phyloP scores from a whole-genome alignment of 2,329 filamentous ascomycete genomes.

The Podosphaera aphanis region DNA sequence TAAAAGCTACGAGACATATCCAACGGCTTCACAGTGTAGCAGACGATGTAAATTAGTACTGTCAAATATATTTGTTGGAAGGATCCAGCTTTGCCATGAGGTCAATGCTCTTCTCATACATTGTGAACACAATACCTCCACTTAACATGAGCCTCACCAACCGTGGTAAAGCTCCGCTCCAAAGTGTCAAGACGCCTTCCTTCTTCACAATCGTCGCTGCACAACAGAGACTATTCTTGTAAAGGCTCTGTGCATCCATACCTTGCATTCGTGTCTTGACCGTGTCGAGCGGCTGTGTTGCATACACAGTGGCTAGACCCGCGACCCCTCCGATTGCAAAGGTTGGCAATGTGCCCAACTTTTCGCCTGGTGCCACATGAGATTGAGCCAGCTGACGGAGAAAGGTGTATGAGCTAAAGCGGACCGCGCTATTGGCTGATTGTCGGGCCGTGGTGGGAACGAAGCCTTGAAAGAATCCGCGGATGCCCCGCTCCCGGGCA shows the following conservation, averaged over 20 bases:
- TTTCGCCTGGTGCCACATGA: conserved; percentile 85
- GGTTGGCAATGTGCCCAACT: conserved; percentile 66
- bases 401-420: conserved; percentile 77
- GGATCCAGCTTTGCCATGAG: conserved; percentile 61
- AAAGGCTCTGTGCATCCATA: conserved; percentile 55
- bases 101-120: conserved; percentile 96
- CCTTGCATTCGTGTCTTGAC: conserved; percentile 98
- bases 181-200: conserved; percentile 74
- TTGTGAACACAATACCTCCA: conserved; percentile 92
- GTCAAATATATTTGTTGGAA: conserved; percentile 54
- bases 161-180: conserved; percentile 77
- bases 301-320: conserved; percentile 73
- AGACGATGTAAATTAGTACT: too few relatives aligned
- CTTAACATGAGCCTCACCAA: conserved; percentile 69
- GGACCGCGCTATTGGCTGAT: conserved; percentile 76
- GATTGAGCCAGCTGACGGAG: conserved; percentile 78
- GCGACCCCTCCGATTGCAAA: conserved; percentile 80
- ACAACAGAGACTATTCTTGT: conserved; percentile 74
- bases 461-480: conserved; percentile 93
- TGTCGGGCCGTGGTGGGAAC: conserved; percentile 85
- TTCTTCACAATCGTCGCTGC: conserved; percentile 64
- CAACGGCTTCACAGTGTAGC: too few relatives aligned
- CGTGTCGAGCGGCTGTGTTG: conserved; percentile 59
- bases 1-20: not conserved
- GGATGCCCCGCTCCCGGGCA: conserved; percentile 61